phyloP scores from a whole-genome alignment of 495 filamentous ascomycete genomes.

The Chaetomidium leptoderma region DNA sequence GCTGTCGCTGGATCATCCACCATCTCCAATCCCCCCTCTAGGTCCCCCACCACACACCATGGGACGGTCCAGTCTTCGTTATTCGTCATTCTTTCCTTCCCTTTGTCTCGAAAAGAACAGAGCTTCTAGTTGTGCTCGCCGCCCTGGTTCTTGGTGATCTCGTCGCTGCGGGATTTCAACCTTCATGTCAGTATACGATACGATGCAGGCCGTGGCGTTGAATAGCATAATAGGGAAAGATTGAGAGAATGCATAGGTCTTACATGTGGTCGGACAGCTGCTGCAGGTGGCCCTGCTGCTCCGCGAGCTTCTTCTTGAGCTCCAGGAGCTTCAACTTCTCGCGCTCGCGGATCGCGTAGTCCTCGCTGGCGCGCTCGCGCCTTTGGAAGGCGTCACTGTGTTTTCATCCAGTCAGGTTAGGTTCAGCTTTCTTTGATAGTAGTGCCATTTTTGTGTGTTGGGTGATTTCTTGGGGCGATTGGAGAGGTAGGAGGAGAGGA shows the following conservation, averaged over 20 bases:
- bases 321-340: slow-evolving; percentile 77
- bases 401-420: too few species aligned
- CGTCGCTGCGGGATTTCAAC: slow-evolving; percentile 48
- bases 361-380: slow-evolving; percentile 84
- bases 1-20: background rate
- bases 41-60: background rate
- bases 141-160: slow-evolving; percentile 62
- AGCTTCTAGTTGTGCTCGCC: slow-evolving; percentile 73
- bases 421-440: too few species aligned
- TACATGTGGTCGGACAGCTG: slow-evolving; percentile 82
- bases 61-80: background rate
- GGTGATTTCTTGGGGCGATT: background rate
- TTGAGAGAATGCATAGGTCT: background rate
- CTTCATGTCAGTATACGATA: background rate
- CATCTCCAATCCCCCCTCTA: background rate
- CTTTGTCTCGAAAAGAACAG: background rate
- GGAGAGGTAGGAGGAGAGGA: background rate
- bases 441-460: background rate
- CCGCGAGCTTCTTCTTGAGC: slow-evolving; percentile 71
- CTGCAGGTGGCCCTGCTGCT: slow-evolving; percentile 76
- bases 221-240: background rate
- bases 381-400: slow-evolving; percentile 81
- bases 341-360: slow-evolving; percentile 72
- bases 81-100: background rate
- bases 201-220: too few species aligned